Base-by-base conservation (phyloP, 106 monocot genomes). In the Dioscorea zingiberensis region DNA sequence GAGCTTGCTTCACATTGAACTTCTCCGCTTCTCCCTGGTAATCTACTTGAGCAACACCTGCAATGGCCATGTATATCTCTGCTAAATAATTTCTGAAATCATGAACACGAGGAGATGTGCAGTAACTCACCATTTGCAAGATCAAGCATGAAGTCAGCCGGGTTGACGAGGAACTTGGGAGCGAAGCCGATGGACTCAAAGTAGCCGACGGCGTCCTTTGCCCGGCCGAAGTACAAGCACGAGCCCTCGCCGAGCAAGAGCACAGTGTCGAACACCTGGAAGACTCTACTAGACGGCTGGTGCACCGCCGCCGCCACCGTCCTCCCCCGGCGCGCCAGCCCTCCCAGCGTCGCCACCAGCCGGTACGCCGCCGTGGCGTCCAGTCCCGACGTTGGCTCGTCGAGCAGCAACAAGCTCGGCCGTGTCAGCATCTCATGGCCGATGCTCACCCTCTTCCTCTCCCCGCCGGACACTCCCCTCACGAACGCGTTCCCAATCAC, bases 121-220 rank as follows among this genome's bases (percentile, higher is more conserved):
- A 51, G 1, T 51, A 51, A 56, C 79, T 71, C 38, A 95, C 94
- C 95, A 23, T 91, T 97, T n/a, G 91, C 91, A 14, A 97, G 91
- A 25, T 97, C 91, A n/a, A 97, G 78, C 88, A 97, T 83, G 85
- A 91, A 97, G 67, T 97, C 95, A 23, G 91, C 95, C 13, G 95
- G 95, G 47, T 97, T 97, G 21, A 91, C 88, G 18, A 62, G 83
- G 54, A 86, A 79, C 16, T 76, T 44, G 1, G 95, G 88, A 6
- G 65, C 14, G 68, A 88, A 91, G 2, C 95, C 95, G 14, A 80
- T n/a, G 21, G 78, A 71, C 14, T 55, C 65, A 48, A 97, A 97
- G 60, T 91, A 91, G 23, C 85, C 87, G 85, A 91, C 85, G 58
- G 94, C 84, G 46, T 90, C 90, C 16, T 58, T 27, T 8, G 66